Evolutionary conservation across 2,329 filamentous ascomycete genomes (phyloP).

Genomic region (Sphaceloma murrayae): DNA sequence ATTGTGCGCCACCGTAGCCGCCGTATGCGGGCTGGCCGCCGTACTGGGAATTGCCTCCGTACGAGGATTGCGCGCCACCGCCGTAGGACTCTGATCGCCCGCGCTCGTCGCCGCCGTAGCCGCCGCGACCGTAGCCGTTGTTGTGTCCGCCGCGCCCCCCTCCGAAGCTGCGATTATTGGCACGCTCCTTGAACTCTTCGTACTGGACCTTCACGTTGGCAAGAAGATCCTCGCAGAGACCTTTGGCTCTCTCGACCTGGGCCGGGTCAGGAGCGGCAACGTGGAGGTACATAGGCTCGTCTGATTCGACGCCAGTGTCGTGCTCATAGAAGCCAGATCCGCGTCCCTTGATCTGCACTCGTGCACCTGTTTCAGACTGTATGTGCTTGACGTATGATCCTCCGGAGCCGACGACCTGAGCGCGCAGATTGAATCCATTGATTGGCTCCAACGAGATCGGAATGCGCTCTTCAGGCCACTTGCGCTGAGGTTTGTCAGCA

Average conservation of each 20-base stretch:
- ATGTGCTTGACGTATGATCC: constrained; percentile 98
- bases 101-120: constrained; percentile 32
- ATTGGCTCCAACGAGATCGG: constrained; percentile 83
- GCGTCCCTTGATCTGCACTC: constrained; percentile 95
- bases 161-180: constrained; percentile 36
- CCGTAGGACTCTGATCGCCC: constrained; percentile 23
- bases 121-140: constrained; percentile 31
- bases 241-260: constrained; percentile 79
- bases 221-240: constrained; percentile 80
- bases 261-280: constrained; percentile 81
- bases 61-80: constrained; percentile 23
- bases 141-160: constrained; percentile 32
- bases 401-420: constrained; percentile 89
- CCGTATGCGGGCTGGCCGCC: constrained; percentile 16
- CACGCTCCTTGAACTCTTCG: constrained; percentile 70
- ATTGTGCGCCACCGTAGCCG: constrained; percentile 18
- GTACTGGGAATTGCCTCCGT: constrained; percentile 19
- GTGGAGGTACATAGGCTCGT: constrained; percentile 94
- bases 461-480: constrained; percentile 98
- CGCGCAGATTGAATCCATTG: constrained; percentile 88
- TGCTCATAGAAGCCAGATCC: constrained; percentile 91
- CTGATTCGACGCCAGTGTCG: constrained; percentile 78
- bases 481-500: constrained; percentile 52
- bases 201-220: constrained; percentile 82
- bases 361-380: constrained; percentile 86